These are phyloP conservation scores for Dimargaris cristalligena DNA, from an alignment of 192 early-diverging fungal genomes.

Conservation along the genomic window DNA sequence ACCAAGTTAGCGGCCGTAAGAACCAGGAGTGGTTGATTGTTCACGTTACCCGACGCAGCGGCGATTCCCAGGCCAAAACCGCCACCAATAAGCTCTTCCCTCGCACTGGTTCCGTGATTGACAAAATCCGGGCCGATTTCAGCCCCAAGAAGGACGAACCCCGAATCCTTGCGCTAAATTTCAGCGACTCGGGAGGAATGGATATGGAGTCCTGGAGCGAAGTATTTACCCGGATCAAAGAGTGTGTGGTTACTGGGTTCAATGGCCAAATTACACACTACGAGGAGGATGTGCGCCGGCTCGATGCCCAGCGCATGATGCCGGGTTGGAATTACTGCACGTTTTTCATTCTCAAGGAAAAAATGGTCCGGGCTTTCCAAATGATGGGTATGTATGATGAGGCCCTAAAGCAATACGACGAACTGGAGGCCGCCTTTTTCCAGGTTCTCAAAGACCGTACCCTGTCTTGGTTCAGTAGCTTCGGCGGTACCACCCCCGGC, in stretches of 20 bases:
- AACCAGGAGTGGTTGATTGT: constrained; percentile 85
- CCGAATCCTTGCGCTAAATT: constrained; percentile 18
- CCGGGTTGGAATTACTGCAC: constrained; percentile 99
- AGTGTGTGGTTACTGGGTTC: constrained; percentile 51
- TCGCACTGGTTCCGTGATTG: constrained; percentile 52
- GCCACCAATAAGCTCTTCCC: constrained; percentile 27
- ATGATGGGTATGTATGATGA: constrained; percentile 76
- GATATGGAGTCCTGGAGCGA: constrained; percentile 34
- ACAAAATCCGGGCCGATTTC: constrained; percentile 79
- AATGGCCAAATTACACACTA: constrained; percentile 62
- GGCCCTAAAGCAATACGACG: constrained; percentile 87
- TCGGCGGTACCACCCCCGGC: constrained; percentile 68
- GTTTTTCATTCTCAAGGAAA: constrained; percentile 93
- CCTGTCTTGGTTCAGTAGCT: constrained; percentile 83
- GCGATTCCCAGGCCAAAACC: constrained; percentile 29
- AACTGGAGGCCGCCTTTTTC: constrained; percentile 87
- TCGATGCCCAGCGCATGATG: constrained; percentile 83
- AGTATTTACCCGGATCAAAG: constrained; percentile 54
- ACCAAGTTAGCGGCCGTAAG: constrained; percentile 51
- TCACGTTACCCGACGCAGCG: constrained; percentile 40
- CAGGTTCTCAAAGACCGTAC: constrained; percentile 73
- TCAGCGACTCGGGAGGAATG: constrained; percentile 14
- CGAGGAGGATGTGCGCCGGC: constrained; percentile 69
- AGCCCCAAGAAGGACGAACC: constrained; percentile 24
- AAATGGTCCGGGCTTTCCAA: constrained; percentile 69